Base-by-base conservation (phyloP, 2,329 filamentous ascomycete genomes). In the Dothistroma septosporum region DNA sequence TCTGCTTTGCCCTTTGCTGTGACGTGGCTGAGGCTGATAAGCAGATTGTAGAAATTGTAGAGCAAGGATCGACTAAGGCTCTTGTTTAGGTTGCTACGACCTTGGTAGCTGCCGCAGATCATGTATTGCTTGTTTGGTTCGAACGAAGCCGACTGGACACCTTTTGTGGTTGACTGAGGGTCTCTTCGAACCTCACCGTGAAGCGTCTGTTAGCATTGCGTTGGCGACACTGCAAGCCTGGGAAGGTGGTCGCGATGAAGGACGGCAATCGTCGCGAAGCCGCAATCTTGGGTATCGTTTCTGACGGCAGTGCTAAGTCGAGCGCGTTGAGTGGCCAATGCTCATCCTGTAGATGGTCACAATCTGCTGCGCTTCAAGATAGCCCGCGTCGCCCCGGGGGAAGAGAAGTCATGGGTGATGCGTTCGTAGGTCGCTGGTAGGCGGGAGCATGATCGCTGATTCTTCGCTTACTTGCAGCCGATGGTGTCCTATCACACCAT, bases 401-500 rank as follows among this genome's bases (percentile, higher is more conserved):
- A 28, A 28, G 24, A 28, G 24, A 28, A 28, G 24, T 28, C 24
- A 28, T 28, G 24, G 6, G 24, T 28, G 24, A 28, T 6, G 24
- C 3, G 24, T 28, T 6, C 6, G 24, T 28, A 28, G 24, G 24
- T 28, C 24, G 24, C n/a, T n/a, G 14, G 14, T 19, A n/a, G n/a
- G 41, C 16, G n/a, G 14, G 2, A 19, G 16, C 32, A 54, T 14
- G 31, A 16, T 54, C 32, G 52, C 21, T 28, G 32, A 2, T n/a
- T 7, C 19, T 22, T 54, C 52, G 52, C 52, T 54, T 54, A 54
- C 8, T 12, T 54, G 52, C 32, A 54, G 52, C 52, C 32, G 52
- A 54, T 22, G 52, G 37, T 28, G 24, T 28, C 24, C 3, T 28
- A 28, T n/a, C n/a, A 28, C 24, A 28, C 3, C 6, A 28, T 6